These are phyloP conservation scores for Hylodesmum podocarpum DNA, from an alignment of 306 rosid genomes.

Conservation along the genomic window DNA sequence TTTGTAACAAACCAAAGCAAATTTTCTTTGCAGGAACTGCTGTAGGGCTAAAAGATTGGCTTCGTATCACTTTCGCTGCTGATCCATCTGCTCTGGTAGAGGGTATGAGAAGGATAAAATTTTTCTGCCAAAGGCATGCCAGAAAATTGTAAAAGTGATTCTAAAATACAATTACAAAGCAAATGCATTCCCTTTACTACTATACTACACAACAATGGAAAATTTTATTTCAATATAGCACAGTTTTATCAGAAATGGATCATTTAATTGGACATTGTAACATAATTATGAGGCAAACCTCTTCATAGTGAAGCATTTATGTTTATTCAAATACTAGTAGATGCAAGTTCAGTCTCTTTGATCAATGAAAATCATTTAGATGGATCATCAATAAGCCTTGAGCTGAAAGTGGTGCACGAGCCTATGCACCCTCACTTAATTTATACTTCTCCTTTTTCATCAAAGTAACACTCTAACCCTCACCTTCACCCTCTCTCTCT, in stretches of 20 bases:
- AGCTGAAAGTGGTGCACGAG: neutral
- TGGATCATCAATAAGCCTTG: neutral
- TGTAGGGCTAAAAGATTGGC: slow-evolving; percentile 56
- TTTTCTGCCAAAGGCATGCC: slow-evolving; percentile 45
- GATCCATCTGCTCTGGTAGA: slow-evolving; percentile 48
- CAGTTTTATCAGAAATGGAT: neutral
- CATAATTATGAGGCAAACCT: neutral
- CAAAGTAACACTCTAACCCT: no score
- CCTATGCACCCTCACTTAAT: neutral
- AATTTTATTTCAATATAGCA: slow-evolving; percentile 10
- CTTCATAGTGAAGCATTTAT: neutral
- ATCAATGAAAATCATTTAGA: neutral
- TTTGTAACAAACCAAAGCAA: neutral
- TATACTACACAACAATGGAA: neutral
- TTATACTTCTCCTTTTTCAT: no score
- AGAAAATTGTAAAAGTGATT: slow-evolving; percentile 19
- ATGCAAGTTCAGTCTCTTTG: neutral
- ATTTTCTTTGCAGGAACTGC: slow-evolving; percentile 44
- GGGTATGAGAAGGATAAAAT: slow-evolving; percentile 44
- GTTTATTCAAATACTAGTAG: neutral
- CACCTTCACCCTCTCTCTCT: no score
- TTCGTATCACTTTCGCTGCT: slow-evolving; percentile 51
- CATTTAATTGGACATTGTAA: slow-evolving; percentile 4
- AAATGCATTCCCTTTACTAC: neutral
- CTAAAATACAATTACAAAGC: neutral